A percentile compares a stretch with the other conserved stretches of the same genome.
These are phyloP conservation scores for Mycosphaerelloides madeirae DNA, from an alignment of 2,329 filamentous ascomycete genomes.

Conservation along the genomic window DNA sequence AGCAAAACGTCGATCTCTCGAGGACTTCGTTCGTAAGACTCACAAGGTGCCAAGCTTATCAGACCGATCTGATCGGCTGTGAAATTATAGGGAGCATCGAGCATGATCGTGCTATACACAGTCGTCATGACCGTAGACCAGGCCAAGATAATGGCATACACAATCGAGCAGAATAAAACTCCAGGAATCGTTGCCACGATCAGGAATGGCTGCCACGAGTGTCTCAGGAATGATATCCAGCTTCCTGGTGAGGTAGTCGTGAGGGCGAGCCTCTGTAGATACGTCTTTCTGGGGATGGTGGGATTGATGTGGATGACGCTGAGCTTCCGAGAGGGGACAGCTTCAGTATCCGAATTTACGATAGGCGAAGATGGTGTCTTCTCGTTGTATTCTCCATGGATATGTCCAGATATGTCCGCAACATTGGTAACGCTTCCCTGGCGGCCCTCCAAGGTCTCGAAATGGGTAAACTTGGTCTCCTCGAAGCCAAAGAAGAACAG, in stretches of 20 bases:
- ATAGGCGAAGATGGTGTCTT: constrained; percentile 10
- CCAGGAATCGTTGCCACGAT: constrained; percentile 38
- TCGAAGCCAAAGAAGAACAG: constrained; percentile 44
- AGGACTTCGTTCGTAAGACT: background rate
- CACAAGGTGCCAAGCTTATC: constrained; percentile 48
- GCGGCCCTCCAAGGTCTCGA: constrained; percentile 17
- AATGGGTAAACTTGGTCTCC: constrained; percentile 30
- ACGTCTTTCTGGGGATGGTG: constrained; percentile 39
- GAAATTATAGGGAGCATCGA: constrained; percentile 43
- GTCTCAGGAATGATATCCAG: constrained; percentile 30
- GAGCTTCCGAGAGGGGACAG: constrained; percentile 13
- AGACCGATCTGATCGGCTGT: constrained; percentile 46
- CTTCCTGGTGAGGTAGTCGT: constrained; percentile 30
- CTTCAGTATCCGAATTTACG: constrained; percentile 6
- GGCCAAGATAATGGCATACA: constrained; percentile 36
- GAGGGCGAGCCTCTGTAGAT: constrained; percentile 40
- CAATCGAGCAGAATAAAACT: constrained; percentile 35
- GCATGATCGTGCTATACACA: constrained; percentile 35
- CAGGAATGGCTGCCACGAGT: constrained; percentile 36
- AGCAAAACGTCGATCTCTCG: background rate
- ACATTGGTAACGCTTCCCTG: constrained; percentile 17
- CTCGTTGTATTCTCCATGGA: constrained; percentile 12
- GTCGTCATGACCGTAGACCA: constrained; percentile 38
- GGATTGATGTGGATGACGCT: constrained; percentile 25
- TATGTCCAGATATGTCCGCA: constrained; percentile 7